Evolutionary conservation across 2,329 filamentous ascomycete species (phyloP), one percentile per base, ranked within the genome.

Genomic region (Coniochaeta hoffmannii): DNA sequence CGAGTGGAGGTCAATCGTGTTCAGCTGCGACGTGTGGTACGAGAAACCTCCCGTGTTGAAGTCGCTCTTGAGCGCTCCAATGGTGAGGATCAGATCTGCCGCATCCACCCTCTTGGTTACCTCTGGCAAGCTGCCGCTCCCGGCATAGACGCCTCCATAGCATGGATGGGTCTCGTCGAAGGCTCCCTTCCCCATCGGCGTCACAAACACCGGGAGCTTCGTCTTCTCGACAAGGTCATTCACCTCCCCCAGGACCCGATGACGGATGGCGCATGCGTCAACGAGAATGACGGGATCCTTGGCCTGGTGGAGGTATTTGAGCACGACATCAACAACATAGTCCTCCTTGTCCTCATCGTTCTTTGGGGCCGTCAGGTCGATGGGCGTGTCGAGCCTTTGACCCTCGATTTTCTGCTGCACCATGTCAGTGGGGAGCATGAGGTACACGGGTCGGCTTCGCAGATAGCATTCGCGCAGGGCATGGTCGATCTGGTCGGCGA

Each of bases 111-210:
- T 77, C 44, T 83, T 73, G 60, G 79, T 78, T 24, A 88, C 86
- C 35, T 79, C 78, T 1, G 82, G 77, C 53, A 86, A 81, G 31
- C 86, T 90, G 34, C 87, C 89, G 57, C 80, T 80, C n/a, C 91
- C 91, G 9, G 88, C 87, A 68, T 96, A 95, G 5, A 96, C 88
- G 60, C 91, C 91, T 22, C 88, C 88, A 62, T 87, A 96, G 64
- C 82, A 88, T n/a, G 79, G 75, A 50, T 88, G 79, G 1, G 80
- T 81, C 70, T 96, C 90, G 64, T 94, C 81, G 50, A 96, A 81
- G 19, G 88, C 88, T 17, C 90, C 83, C 73, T 96, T 96, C 50
- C 90, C 90, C 88, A 95, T 95, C 2, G 90, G 89, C 0, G 90
- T 88, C n/a, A 92, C 88, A 63, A 94, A 95, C 0, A 89, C 87